Evolutionary conservation across 2,329 filamentous ascomycete species (phyloP).

Genomic region (Epichloe gansuensis): DNA sequence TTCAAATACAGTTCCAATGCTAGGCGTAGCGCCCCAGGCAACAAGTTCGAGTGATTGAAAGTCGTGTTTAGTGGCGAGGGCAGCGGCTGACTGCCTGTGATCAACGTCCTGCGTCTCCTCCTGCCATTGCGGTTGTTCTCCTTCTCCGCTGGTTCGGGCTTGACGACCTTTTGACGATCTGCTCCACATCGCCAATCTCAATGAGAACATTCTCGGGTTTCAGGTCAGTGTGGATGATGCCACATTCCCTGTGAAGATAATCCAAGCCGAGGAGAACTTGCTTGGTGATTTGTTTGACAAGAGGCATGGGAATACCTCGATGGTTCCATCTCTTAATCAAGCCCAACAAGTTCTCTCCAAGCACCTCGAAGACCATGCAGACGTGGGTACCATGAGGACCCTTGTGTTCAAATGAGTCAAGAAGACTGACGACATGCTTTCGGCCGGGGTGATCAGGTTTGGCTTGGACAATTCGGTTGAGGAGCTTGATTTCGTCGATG

Average conservation of each 20-base stretch:
- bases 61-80: constrained; percentile 88
- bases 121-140: constrained; percentile 88
- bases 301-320: constrained; percentile 85
- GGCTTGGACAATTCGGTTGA: constrained; percentile 92
- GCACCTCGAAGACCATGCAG: constrained; percentile 98
- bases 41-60: constrained; percentile 71
- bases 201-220: constrained; percentile 98
- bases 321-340: constrained; percentile 99
- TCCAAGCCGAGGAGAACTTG: constrained; percentile 92
- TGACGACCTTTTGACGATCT: constrained; percentile 96
- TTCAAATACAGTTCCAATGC: constrained; percentile 73
- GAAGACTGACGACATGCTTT: constrained; percentile 86
- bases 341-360: constrained; percentile 88
- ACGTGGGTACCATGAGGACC: constrained; percentile 93
- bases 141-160: constrained; percentile 62
- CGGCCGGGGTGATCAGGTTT: constrained; percentile 91
- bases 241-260: constrained; percentile 93
- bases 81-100: constrained; percentile 91
- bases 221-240: constrained; percentile 95
- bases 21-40: constrained; percentile 54
- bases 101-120: constrained; percentile 78
- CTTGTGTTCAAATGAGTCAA: constrained; percentile 96
- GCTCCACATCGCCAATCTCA: constrained; percentile 96
- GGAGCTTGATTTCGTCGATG: constrained; percentile 95
- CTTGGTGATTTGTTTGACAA: constrained; percentile 98